Conservation (phyloP, 441 rosid genomes). For the Eruca vesicaria region DNA sequence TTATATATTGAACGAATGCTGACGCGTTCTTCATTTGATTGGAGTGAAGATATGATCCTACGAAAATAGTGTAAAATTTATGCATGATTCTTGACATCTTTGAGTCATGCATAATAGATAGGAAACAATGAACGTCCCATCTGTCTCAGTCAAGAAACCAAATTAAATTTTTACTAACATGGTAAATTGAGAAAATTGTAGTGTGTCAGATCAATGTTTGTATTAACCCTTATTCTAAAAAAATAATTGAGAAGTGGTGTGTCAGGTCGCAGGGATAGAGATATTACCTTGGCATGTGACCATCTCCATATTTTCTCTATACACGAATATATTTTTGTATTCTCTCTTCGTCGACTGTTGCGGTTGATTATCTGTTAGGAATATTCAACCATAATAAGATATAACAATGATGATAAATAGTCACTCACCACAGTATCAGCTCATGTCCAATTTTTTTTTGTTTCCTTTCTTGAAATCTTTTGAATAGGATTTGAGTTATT, state of each 20-base stretch:
- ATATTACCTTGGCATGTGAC: conserved; percentile 35
- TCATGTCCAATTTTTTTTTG: not conserved
- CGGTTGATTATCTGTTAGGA: not conserved
- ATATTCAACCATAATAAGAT: not conserved
- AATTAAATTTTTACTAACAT: conserved; percentile 26
- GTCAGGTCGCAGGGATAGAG: conserved; percentile 35
- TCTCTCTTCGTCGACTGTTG: not conserved
- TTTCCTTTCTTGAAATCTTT: not conserved
- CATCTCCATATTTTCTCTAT: conserved; percentile 7
- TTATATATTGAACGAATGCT: not conserved
- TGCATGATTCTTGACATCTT: conserved; percentile 27
- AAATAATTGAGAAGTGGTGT: conserved; percentile 31
- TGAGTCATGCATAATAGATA: conserved; percentile 22
- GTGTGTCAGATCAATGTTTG: conserved; percentile 30
- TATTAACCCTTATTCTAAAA: conserved; percentile 17
- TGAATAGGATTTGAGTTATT: not conserved
- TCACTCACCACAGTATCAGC: not conserved
- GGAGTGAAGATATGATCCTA: not conserved
- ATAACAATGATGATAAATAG: not conserved
- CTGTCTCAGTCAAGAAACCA: conserved; percentile 25
- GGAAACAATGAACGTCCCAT: conserved; percentile 33
- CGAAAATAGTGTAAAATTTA: not conserved
- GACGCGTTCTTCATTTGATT: not conserved
- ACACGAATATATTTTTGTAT: not conserved
- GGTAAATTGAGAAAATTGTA: conserved; percentile 14